Base-by-base conservation (phyloP, 371 early-diverging fungal species). In the Mucor racemosus region DNA sequence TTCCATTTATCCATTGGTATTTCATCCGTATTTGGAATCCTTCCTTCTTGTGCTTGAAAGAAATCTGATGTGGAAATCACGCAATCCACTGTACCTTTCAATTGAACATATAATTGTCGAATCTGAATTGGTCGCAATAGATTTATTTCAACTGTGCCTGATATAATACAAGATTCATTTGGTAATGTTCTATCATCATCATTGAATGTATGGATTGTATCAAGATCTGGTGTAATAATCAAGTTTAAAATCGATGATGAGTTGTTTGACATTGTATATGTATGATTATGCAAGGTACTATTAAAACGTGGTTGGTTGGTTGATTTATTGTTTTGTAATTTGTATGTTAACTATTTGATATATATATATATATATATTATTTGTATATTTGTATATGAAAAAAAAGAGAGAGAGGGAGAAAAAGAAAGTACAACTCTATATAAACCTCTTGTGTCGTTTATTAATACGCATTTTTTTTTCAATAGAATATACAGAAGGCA, bases 121-220 rank as follows among this genome's bases (percentile, higher is more conserved):
- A 77, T 60, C 7, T 71, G 61, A 4, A 80, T 48, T 3, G 76
- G 76, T 5, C 74, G 67, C 33, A 39, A 33, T 1, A 72, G 5
- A 3, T 38, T 65, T 19, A 80, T 38, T 50, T 75, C 68, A n/a
- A 80, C 68, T 33, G 53, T 62, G 10, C 80, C 80, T 26, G 62
- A 61, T 0, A 80, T 35, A 4, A 48, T 33, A 56, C 65, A 70
- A 5, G 64, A n/a, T 48, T 69, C 69, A 39, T 69, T 75, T 10
- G 79, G 76, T 15, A 71, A 11, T 15, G 58, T 53, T 13, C 68
- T 58, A 26, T 66, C 66, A 11, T 38, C 48, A n/a, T 61, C 65
- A 50, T 19, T 58, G 11, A 73, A 79, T 15, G 72, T 60, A 34
- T 79, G 55, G 8, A 79, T 68, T 11, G 63, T 48, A 17, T 74